phyloP scores from a whole-genome alignment of 2,329 filamentous ascomycete species.

The Tolypocladium pustulatum region DNA sequence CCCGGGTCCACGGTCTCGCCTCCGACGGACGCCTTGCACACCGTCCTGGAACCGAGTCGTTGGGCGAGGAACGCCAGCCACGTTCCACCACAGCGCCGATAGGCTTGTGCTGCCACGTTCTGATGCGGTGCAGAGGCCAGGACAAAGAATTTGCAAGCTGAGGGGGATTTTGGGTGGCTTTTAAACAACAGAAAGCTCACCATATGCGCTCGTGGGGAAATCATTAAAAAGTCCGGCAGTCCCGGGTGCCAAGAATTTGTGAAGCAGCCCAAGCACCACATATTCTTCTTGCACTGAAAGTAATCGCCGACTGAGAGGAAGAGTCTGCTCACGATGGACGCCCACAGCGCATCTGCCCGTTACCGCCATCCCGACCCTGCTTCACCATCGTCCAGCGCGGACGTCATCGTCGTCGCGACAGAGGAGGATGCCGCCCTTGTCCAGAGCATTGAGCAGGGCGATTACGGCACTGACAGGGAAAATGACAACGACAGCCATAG shows the following conservation, averaged over 20 bases:
- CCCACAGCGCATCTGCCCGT: background rate
- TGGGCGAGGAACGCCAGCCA: background rate
- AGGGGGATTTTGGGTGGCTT: background rate
- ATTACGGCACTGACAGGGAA: slow-evolving; percentile 13
- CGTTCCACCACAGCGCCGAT: background rate
- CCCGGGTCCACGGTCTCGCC: background rate
- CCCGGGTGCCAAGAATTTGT: background rate
- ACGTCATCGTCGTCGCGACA: background rate
- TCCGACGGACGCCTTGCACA: background rate
- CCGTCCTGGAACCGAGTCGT: background rate
- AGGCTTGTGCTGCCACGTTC: background rate
- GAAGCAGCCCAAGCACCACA: background rate
- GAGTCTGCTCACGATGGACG: background rate
- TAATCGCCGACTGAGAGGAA: background rate
- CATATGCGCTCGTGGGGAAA: background rate
- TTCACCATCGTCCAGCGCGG: background rate
- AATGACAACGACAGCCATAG: slow-evolving; percentile 22
- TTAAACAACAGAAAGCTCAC: background rate
- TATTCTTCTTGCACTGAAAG: too few species aligned
- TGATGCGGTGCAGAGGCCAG: background rate
- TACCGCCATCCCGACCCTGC: background rate
- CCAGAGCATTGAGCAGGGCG: slow-evolving; percentile 21
- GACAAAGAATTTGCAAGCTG: too few species aligned
- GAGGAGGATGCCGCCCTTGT: slow-evolving; percentile 10
- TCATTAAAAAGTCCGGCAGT: background rate